Conservation (phyloP, 2,329 filamentous ascomycete species). For the Teratosphaeria nubilosa region DNA sequence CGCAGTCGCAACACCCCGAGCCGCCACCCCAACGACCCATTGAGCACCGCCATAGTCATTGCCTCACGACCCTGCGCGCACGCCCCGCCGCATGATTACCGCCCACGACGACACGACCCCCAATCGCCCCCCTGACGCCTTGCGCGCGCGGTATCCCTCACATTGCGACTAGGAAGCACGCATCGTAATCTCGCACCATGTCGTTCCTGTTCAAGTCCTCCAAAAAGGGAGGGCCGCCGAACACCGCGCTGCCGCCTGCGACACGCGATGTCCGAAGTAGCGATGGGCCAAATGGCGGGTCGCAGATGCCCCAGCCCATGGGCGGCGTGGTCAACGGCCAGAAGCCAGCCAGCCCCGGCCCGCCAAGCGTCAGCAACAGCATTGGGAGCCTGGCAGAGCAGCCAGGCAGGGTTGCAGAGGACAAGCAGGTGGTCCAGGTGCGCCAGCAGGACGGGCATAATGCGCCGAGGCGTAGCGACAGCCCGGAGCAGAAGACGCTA, state of each 20-base stretch:
- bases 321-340: constrained; percentile 32
- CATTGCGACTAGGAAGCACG: background rate
- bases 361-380: constrained; percentile 55
- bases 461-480: constrained; percentile 35
- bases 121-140: background rate
- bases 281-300: constrained; percentile 33
- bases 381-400: constrained; percentile 7
- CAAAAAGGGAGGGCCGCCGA: constrained; percentile 4
- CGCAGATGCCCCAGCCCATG: constrained; percentile 32
- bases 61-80: background rate
- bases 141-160: background rate
- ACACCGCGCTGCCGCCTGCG: constrained; percentile 40
- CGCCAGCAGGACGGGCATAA: background rate
- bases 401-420: constrained; percentile 2
- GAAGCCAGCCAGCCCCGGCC: constrained; percentile 38
- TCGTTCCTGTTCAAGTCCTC: constrained; percentile 44
- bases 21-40: background rate
- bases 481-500: constrained; percentile 50
- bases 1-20: background rate
- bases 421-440: background rate
- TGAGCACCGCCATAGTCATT: background rate
- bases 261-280: constrained; percentile 48
- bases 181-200: constrained; percentile 22
- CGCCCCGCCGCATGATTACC: background rate
- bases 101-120: background rate